A percentile compares a stretch with the other conserved stretches of the same genome.
Evolutionary conservation across 1,284 basidiomycete species (phyloP).

Genomic region (Gymnopus androsaceus): DNA sequence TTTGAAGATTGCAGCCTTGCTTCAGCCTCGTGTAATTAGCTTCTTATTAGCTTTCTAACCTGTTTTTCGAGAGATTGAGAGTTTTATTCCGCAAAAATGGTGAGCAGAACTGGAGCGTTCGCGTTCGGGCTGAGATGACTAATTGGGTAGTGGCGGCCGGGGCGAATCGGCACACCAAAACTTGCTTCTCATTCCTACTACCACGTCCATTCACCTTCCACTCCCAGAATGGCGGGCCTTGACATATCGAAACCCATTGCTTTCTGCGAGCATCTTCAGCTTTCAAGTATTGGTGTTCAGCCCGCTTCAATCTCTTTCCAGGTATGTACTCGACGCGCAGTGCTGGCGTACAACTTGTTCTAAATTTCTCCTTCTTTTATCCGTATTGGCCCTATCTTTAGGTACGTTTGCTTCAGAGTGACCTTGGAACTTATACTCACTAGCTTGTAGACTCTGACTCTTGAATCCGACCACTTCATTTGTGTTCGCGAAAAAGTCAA

Average conservation of each 20-base stretch:
- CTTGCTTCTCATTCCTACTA: background rate
- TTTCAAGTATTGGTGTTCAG: constrained; percentile 95
- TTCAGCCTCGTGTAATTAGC: constrained; percentile 6
- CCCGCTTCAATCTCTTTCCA: constrained; percentile 98
- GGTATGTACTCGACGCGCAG: constrained; percentile 49
- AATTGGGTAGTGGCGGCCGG: background rate
- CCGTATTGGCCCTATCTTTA: background rate
- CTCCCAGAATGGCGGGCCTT: constrained; percentile 39
- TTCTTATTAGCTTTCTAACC: too few species aligned
- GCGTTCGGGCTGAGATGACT: background rate
- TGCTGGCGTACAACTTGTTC: constrained; percentile 15
- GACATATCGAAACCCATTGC: constrained; percentile 73
- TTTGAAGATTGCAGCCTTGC: constrained; percentile 4
- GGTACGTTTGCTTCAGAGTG: constrained; percentile 20
- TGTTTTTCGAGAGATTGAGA: background rate
- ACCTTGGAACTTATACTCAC: constrained; percentile 8
- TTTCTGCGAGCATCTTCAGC: constrained; percentile 87
- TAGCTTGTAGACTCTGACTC: constrained; percentile 73
- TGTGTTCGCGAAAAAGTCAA: constrained; percentile 89
- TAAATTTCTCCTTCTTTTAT: constrained; percentile 18
- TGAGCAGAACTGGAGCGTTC: background rate
- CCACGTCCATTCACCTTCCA: constrained; percentile 19
- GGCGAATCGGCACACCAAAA: constrained; percentile 5
- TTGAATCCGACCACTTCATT: constrained; percentile 97
- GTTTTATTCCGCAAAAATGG: constrained; percentile 4